A percentile compares a stretch with the other conserved stretches of the same genome.
Evolutionary conservation across 192 early-diverging fungal genomes (phyloP).

Genomic region (Coemansia reversa): DNA sequence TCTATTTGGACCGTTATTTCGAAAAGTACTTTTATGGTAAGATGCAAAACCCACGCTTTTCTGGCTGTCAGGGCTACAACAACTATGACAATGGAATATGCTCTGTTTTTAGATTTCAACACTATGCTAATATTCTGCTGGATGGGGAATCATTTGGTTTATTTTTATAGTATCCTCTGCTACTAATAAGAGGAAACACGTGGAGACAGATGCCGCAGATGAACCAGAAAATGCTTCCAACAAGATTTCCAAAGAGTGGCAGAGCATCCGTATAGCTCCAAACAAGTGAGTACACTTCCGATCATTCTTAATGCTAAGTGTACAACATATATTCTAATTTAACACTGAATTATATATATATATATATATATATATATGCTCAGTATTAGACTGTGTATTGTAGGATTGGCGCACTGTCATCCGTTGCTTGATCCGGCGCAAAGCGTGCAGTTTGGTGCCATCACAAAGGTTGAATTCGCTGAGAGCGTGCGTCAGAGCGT

Average conservation of each 20-base stretch:
- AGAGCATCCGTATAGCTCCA: slow-evolving; percentile 37
- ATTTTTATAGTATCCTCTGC: slow-evolving; percentile 15
- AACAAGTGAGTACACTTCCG: slow-evolving; percentile 26
- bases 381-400: slow-evolving; percentile 26
- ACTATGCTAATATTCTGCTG: not conserved
- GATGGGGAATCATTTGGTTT: no score
- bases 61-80: no score
- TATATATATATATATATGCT: no score
- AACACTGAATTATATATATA: not conserved
- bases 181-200: slow-evolving; percentile 34
- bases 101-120: not conserved
- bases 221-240: not conserved
- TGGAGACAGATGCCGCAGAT: not conserved
- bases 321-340: no score
- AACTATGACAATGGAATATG: not conserved
- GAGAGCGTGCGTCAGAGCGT: slow-evolving; percentile 27
- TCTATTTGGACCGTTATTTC: slow-evolving; percentile 37
- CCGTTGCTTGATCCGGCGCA: slow-evolving; percentile 19
- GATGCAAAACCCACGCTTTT: not conserved
- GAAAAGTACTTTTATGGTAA: slow-evolving; percentile 23
- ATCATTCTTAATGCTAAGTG: no score
- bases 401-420: slow-evolving; percentile 33
- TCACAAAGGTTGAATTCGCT: slow-evolving; percentile 24
- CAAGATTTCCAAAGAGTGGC: slow-evolving; percentile 22
- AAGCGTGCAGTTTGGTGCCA: slow-evolving; percentile 8